phyloP scores from a whole-genome alignment of 1,139 yeast species.

The Saccharomyces hybrid region DNA sequence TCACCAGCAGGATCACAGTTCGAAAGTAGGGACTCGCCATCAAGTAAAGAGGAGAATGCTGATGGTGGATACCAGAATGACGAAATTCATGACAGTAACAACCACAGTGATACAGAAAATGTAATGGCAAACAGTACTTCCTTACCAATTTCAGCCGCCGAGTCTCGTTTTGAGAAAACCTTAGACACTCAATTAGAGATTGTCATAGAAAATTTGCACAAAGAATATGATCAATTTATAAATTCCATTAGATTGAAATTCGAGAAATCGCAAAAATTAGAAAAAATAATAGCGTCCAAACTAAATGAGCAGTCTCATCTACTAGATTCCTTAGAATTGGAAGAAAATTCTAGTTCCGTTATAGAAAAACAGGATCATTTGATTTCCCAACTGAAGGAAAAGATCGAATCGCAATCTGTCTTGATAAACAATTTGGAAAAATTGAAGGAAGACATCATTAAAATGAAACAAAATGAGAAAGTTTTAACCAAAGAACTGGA shows the following conservation, averaged over 20 bases:
- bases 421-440: background rate
- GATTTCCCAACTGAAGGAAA: constrained; percentile 1
- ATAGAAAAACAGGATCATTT: background rate
- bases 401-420: constrained; percentile 2
- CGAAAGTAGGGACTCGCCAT: background rate
- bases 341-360: background rate
- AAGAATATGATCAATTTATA: constrained; percentile 26
- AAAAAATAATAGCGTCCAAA: constrained; percentile 15
- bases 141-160: background rate
- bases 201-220: constrained; percentile 25
- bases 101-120: background rate
- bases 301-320: constrained; percentile 19
- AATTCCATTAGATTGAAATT: constrained; percentile 21
- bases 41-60: background rate
- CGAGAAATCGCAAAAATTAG: constrained; percentile 16
- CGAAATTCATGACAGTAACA: background rate
- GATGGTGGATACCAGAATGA: background rate
- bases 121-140: background rate
- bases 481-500: background rate
- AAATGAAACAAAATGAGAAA: background rate
- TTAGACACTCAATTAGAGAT: constrained; percentile 24
- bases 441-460: background rate
- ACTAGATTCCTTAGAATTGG: constrained; percentile 9
- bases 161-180: background rate
- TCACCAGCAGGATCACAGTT: background rate